These are phyloP conservation scores for Zygosaccharomyces pseudorouxii DNA, from an alignment of 805 yeast species.

Conservation along the genomic window DNA sequence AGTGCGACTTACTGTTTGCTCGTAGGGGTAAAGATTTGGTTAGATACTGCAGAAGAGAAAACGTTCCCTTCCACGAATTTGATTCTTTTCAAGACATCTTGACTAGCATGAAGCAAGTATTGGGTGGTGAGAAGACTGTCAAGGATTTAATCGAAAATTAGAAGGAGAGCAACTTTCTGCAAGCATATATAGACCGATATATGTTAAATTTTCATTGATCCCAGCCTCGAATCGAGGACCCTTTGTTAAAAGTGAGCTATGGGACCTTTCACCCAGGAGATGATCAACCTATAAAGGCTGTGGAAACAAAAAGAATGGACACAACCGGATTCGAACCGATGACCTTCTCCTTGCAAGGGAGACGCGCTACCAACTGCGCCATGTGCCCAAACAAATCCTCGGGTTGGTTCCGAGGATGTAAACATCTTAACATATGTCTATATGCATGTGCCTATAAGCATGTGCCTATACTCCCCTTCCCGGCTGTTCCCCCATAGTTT, in stretches of 20 bases:
- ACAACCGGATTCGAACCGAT: conserved; percentile 73
- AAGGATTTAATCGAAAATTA: conserved; percentile 31
- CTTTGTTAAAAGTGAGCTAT: background rate
- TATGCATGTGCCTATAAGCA: too few species aligned
- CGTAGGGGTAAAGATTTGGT: conserved; percentile 88
- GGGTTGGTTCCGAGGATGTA: too few species aligned
- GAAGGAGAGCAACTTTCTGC: background rate
- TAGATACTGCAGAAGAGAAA: conserved; percentile 72
- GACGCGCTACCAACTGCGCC: conserved; percentile 81
- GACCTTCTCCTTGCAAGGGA: conserved; percentile 76
- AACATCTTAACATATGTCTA: too few species aligned
- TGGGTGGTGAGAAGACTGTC: conserved; percentile 35
- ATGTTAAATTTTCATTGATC: too few species aligned
- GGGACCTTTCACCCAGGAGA: too few species aligned
- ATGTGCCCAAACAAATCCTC: conserved; percentile 30
- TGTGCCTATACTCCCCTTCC: too few species aligned
- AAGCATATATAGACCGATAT: background rate
- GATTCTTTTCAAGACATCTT: conserved; percentile 71
- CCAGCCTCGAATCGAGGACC: too few species aligned
- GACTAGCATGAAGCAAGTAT: conserved; percentile 50
- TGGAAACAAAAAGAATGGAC: conserved; percentile 39
- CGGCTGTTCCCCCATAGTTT: too few species aligned
- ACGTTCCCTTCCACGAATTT: conserved; percentile 82
- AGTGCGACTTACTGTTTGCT: conserved; percentile 90
- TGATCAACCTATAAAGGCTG: too few species aligned